Conservation (phyloP, 176 grass and related monocot species). For the Dactylis glomerata region DNA sequence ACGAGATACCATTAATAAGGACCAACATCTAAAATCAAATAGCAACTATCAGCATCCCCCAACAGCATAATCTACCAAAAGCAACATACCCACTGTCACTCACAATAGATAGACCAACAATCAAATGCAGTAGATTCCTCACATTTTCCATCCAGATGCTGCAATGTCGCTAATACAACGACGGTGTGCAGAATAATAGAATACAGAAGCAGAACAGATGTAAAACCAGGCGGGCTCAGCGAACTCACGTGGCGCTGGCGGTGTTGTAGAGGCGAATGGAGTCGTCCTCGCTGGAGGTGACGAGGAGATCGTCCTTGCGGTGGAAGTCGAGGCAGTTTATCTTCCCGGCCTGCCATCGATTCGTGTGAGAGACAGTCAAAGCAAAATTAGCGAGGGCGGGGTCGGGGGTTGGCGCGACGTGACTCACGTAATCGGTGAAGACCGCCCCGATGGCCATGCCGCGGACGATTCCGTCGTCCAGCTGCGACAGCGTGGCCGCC, state of each 20-base stretch:
- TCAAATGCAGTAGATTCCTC: not conserved
- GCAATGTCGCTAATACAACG: not conserved
- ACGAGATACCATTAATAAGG: not conserved
- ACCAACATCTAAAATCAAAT: not conserved
- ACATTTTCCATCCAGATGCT: not conserved
- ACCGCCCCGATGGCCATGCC: constrained; percentile 80
- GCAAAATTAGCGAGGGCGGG: not conserved
- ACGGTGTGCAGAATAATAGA: not conserved
- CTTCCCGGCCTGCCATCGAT: constrained; percentile 57
- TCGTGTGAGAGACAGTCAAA: not conserved
- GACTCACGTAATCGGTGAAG: constrained; percentile 76
- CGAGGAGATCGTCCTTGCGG: constrained; percentile 82
- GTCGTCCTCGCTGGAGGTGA: constrained; percentile 88
- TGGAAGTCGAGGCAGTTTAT: constrained; percentile 97
- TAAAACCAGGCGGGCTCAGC: not conserved
- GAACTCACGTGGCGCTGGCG: constrained; percentile 70
- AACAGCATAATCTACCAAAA: not conserved
- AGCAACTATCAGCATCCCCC: not conserved
- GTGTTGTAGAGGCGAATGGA: constrained; percentile 88
- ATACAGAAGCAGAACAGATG: not conserved
- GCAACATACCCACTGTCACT: not conserved
- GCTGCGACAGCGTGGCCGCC: constrained; percentile 33
- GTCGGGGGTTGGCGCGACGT: not conserved
- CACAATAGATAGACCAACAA: not conserved
- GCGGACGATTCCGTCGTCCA: constrained; percentile 69